Evolutionary conservation across 2,329 filamentous ascomycete genomes (phyloP).

Genomic region (Diaporthe velutina): DNA sequence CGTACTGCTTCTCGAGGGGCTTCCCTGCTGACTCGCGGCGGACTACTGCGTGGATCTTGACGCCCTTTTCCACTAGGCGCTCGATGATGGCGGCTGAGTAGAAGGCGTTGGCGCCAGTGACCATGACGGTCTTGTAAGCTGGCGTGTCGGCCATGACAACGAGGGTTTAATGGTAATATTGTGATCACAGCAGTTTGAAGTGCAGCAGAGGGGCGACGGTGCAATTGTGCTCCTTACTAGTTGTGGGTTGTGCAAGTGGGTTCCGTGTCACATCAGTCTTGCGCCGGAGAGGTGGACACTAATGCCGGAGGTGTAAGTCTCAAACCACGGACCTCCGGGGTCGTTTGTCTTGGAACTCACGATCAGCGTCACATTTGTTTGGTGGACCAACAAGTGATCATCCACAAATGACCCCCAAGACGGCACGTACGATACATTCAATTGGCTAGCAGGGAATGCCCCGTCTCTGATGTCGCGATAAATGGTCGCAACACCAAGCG

Average conservation of each 20-base stretch:
- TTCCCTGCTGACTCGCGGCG: neutral
- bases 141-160: neutral
- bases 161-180: too few species aligned
- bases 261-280: neutral
- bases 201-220: neutral
- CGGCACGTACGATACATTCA: neutral
- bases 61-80: neutral
- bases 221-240: neutral
- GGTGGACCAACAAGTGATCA: neutral
- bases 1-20: neutral
- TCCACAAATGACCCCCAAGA: neutral
- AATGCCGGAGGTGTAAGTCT: neutral
- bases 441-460: neutral
- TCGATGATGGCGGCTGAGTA: neutral
- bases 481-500: neutral
- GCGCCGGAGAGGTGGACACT: neutral
- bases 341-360: neutral
- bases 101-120: constrained; percentile 3
- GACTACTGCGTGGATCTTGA: constrained; percentile 4
- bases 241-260: too few species aligned
- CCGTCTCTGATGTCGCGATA: neutral
- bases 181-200: neutral
- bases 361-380: neutral
- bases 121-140: neutral
- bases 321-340: neutral